These are phyloP conservation scores for Xylaria sp. DNA, from an alignment of 2,329 filamentous ascomycete genomes.

Conservation along the genomic window DNA sequence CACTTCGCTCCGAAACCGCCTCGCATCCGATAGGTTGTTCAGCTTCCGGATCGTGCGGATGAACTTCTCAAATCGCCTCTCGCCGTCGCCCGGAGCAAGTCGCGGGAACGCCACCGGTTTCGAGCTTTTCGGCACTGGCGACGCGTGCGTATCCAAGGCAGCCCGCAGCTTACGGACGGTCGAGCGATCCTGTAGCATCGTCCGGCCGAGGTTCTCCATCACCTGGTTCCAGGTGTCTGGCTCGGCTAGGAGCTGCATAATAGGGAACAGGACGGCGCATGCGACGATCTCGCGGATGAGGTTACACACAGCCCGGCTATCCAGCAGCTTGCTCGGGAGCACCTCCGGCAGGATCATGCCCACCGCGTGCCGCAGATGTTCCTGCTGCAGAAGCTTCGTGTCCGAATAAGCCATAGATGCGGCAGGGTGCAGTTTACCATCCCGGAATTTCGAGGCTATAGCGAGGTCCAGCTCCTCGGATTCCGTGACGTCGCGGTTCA, in stretches of 20 bases:
- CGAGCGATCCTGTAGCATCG: constrained; percentile 90
- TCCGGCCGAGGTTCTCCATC: constrained; percentile 85
- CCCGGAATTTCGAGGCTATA: constrained; percentile 90
- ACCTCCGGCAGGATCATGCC: constrained; percentile 72
- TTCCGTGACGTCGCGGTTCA: constrained; percentile 89
- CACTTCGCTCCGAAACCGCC: constrained; percentile 88
- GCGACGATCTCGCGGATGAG: constrained; percentile 88
- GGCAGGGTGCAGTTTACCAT: constrained; percentile 86
- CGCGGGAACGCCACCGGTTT: constrained; percentile 75
- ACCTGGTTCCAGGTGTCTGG: constrained; percentile 98
- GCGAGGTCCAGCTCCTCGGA: constrained; percentile 94
- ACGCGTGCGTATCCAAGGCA: constrained; percentile 91
- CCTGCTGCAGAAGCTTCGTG: constrained; percentile 82
- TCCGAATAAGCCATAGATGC: constrained; percentile 83
- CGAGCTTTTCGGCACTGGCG: constrained; percentile 69
- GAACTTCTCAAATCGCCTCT: constrained; percentile 92
- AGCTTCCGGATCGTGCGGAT: constrained; percentile 86
- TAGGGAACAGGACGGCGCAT: constrained; percentile 84
- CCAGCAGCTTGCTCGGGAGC: constrained; percentile 72
- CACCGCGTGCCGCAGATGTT: constrained; percentile 79
- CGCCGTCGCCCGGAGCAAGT: constrained; percentile 79
- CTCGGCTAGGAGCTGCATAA: constrained; percentile 80
- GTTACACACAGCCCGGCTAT: constrained; percentile 78
- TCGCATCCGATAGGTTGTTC: constrained; percentile 88
- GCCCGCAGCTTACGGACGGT: constrained; percentile 90